A percentile compares a stretch with the other conserved stretches of the same genome.
Conservation (phyloP, 2,329 filamentous ascomycete species). For the Macrophomina tecta region DNA sequence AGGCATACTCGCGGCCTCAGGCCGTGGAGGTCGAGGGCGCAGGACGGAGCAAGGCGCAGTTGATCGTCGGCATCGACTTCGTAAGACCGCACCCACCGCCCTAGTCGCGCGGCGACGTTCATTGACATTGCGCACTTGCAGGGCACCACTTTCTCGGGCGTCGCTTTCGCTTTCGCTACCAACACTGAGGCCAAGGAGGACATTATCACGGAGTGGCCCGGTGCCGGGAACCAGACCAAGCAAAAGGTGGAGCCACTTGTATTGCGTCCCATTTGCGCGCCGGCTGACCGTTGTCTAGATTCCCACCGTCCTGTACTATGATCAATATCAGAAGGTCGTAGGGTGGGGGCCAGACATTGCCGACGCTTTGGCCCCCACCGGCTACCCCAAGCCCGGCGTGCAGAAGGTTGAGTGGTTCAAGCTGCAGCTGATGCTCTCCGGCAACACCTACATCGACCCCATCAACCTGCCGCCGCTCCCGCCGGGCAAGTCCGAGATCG, state of each 20-base stretch:
- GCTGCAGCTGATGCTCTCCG: constrained; percentile 96
- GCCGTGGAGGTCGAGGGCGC: constrained; percentile 80
- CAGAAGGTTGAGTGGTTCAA: constrained; percentile 99
- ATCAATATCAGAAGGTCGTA: constrained; percentile 99
- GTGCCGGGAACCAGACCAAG: constrained; percentile 95
- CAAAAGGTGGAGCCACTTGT: constrained; percentile 75
- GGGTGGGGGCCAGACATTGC: constrained; percentile 99
- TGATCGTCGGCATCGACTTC: constrained; percentile 99
- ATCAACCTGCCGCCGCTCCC: constrained; percentile 98
- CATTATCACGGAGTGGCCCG: constrained; percentile 99
- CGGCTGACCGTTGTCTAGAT: constrained; percentile 65
- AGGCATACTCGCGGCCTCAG: constrained; percentile 43
- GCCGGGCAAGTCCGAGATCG: constrained; percentile 97
- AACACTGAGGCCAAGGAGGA: constrained; percentile 98
- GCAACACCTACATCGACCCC: constrained; percentile 98
- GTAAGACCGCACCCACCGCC: constrained; percentile 59
- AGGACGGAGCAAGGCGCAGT: constrained; percentile 89
- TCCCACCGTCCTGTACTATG: constrained; percentile 98
- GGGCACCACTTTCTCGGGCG: constrained; percentile 97
- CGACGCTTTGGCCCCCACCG: constrained; percentile 92
- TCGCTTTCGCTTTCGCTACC: constrained; percentile 90
- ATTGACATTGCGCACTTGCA: constrained; percentile 45
- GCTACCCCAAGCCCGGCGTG: constrained; percentile 95
- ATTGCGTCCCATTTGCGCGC: neutral
- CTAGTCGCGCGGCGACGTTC: constrained; percentile 26